Conservation (phyloP, 371 early-diverging fungal species). For the Thermomucor indicae-seudaticae region DNA sequence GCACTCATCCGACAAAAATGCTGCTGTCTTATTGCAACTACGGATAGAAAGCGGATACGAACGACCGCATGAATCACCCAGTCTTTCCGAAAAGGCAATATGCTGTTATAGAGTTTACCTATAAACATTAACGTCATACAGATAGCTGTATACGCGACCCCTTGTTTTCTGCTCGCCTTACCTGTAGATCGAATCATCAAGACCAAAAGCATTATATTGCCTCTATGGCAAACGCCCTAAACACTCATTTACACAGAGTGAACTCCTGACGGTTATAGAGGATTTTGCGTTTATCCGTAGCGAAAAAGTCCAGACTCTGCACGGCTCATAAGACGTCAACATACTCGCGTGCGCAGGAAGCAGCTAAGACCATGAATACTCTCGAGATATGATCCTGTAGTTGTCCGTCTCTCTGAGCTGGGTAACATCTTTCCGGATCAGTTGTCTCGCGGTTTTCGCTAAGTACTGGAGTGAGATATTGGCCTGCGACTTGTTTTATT, state of each 20-base stretch:
- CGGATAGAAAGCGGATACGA: too few species aligned
- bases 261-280: constrained; percentile 11
- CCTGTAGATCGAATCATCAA: constrained; percentile 9
- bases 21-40: too few species aligned
- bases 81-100: too few species aligned
- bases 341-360: constrained; percentile 15
- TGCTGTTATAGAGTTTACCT: too few species aligned
- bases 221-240: constrained; percentile 9
- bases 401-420: constrained; percentile 16
- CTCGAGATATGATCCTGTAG: constrained; percentile 12
- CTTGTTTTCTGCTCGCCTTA: too few species aligned
- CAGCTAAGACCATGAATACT: constrained; percentile 18
- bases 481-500: background rate
- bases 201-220: constrained; percentile 9
- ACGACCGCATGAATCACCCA: too few species aligned
- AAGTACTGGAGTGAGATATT: constrained; percentile 12
- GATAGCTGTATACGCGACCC: too few species aligned
- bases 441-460: constrained; percentile 10
- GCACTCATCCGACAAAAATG: too few species aligned
- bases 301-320: constrained; percentile 12
- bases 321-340: constrained; percentile 16
- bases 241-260: constrained; percentile 7
- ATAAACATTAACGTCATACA: too few species aligned
- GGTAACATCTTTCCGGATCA: constrained; percentile 15
- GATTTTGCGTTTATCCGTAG: constrained; percentile 27